Evolutionary conservation across 1,284 basidiomycete species (phyloP), one percentile per base, ranked within the genome.

Genomic region (Malassezia yamatoensis): DNA sequence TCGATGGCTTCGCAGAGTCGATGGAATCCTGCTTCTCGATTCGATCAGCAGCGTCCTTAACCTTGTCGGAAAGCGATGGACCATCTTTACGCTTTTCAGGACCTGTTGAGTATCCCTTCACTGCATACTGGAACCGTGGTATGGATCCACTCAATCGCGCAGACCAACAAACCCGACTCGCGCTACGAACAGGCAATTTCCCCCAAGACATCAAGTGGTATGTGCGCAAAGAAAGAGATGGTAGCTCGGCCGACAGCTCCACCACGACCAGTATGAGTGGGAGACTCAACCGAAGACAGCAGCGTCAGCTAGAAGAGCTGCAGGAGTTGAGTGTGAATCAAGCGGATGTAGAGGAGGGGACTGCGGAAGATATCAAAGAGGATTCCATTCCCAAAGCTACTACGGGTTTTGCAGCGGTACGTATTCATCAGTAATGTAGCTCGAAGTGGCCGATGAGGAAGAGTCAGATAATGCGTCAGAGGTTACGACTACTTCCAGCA

Each of bases 261-360:
- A 29, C 7, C 24, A 56, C 18, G 37, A 38, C 18, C 13, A 20
- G 16, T 24, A 68, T 66, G 66, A 65, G 63, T 53, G 51, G 49
- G 16, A 68, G 68, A 34, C 64, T 72, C 53, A 68, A 62, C 51
- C 72, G 70, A 46, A 54, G 70, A 13, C 66, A 72, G 53, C 51
- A 61, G 49, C 63, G 70, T 29, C 61, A 69, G 58, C 63, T 67
- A 54, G 63, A 71, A 35, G 68, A 72, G 40, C 65, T 72, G 15
- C 49, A 65, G 29, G 54, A 67, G 47, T 61, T 70, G 10, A 61
- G 49, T 6, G 33, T 38, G 13, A 20, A 52, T 36, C 13, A 47
- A 36, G 34, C 45, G 9, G 45, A 47, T 45, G 43, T 45, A 9
- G 24, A 33, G 13, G 24, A 45, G 36, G 44, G 33, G 15, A 24